phyloP scores from a whole-genome alignment of 768 basidiomycete genomes.

The Hysterangium stoloniferum region DNA sequence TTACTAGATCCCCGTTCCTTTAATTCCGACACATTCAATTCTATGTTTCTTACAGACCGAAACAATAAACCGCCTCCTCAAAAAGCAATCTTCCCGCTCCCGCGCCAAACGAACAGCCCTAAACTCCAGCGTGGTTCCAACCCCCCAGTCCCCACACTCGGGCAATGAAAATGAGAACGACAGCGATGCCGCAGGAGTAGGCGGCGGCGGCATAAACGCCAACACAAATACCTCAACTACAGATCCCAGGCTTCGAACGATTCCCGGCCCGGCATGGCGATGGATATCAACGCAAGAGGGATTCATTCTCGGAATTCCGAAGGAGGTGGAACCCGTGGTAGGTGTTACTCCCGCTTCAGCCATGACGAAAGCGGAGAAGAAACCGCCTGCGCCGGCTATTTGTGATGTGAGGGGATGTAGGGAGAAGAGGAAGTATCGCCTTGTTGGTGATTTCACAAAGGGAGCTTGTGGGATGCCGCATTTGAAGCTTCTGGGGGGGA shows the following conservation, averaged over 20 bases:
- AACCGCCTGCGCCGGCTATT: slow-evolving; percentile 12
- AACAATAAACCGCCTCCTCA: slow-evolving; percentile 82
- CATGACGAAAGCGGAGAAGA: slow-evolving; percentile 5
- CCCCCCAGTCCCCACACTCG: slow-evolving; percentile 1
- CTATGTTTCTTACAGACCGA: slow-evolving; percentile 45
- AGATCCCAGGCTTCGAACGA: not conserved
- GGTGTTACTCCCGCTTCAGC: not conserved
- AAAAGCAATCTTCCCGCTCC: slow-evolving; percentile 54
- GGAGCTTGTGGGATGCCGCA: slow-evolving; percentile 66
- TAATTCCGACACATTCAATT: not conserved
- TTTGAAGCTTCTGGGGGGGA: slow-evolving; percentile 38
- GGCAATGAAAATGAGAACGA: slow-evolving; percentile 9
- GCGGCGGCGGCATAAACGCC: not conserved
- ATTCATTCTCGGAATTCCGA: not conserved
- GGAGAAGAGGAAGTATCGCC: slow-evolving; percentile 50
- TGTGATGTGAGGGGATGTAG: slow-evolving; percentile 58
- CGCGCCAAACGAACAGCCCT: slow-evolving; percentile 5
- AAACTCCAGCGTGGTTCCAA: slow-evolving; percentile 5
- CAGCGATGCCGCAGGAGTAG: slow-evolving; percentile 2
- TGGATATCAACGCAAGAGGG: slow-evolving; percentile 5
- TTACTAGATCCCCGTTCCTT: not conserved
- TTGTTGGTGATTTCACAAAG: slow-evolving; percentile 52
- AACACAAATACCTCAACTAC: not conserved
- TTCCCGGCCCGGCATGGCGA: slow-evolving; percentile 8
- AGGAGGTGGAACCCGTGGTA: not conserved